phyloP scores from a whole-genome alignment of 345 rosid genomes.

The Noccaea caerulescens region DNA sequence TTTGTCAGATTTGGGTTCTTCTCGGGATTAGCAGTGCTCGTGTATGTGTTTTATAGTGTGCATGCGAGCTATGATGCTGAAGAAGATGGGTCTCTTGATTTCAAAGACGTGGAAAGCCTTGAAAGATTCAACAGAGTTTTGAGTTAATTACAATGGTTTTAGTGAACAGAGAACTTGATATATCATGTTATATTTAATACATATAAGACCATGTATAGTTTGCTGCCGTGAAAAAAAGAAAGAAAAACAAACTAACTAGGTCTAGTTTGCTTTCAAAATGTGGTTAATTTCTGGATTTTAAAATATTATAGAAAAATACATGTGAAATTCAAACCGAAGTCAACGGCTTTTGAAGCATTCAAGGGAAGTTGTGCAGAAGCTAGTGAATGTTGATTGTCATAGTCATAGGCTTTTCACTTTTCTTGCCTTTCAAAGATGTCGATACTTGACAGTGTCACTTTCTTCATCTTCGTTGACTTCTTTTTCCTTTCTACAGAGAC shows the following conservation, averaged over 20 bases:
- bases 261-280: no score
- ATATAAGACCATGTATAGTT: no score
- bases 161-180: neutral
- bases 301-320: no score
- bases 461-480: constrained; percentile 24
- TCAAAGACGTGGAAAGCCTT: constrained; percentile 50
- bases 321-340: neutral
- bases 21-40: constrained; percentile 61
- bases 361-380: constrained; percentile 13
- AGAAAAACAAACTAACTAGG: no score
- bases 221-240: no score
- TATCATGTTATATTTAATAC: no score
- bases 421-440: constrained; percentile 22
- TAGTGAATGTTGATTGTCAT: constrained; percentile 12
- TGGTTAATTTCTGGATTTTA: no score
- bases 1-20: constrained; percentile 76
- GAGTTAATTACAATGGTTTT: constrained; percentile 1
- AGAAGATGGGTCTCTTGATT: constrained; percentile 51
- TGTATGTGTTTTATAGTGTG: constrained; percentile 79
- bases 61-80: constrained; percentile 91
- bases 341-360: constrained; percentile 4
- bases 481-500: constrained; percentile 2
- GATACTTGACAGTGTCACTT: constrained; percentile 15
- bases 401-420: constrained; percentile 18
- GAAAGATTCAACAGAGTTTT: constrained; percentile 45